Conservation (phyloP, 352 stramenopile genomes). For the Phytophthora colocasiae region DNA sequence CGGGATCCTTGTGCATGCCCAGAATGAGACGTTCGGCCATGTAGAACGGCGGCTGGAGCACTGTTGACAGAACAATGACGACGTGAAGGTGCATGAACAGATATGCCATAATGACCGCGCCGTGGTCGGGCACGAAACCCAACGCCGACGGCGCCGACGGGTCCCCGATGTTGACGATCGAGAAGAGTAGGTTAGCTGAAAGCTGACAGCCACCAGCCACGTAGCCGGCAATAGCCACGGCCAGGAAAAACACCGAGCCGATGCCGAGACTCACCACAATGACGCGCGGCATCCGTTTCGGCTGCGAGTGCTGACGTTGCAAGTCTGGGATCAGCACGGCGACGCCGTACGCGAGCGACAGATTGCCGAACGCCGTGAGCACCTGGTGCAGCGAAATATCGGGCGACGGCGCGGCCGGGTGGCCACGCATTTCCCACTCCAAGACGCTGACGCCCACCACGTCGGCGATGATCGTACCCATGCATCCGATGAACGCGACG, state of each 20-base stretch:
- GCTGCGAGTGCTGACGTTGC: conserved; percentile 53
- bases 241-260: conserved; percentile 50
- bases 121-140: conserved; percentile 35
- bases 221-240: conserved; percentile 48
- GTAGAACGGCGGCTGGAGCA: conserved; percentile 56
- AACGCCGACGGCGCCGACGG: conserved; percentile 30
- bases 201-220: conserved; percentile 51
- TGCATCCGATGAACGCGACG: conserved; percentile 37
- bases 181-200: conserved; percentile 45
- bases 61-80: conserved; percentile 51
- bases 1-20: conserved; percentile 42
- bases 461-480: conserved; percentile 43
- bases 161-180: conserved; percentile 38
- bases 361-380: conserved; percentile 41
- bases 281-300: conserved; percentile 53
- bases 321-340: conserved; percentile 42
- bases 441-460: conserved; percentile 38
- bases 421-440: conserved; percentile 40
- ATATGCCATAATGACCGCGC: conserved; percentile 41
- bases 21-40: conserved; percentile 54
- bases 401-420: conserved; percentile 29
- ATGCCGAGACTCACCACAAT: conserved; percentile 50
- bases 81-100: conserved; percentile 54
- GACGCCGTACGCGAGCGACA: conserved; percentile 47
- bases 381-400: conserved; percentile 46